Conservation (phyloP, 2,329 filamentous ascomycete species). For the Bipolaris zeicola region DNA sequence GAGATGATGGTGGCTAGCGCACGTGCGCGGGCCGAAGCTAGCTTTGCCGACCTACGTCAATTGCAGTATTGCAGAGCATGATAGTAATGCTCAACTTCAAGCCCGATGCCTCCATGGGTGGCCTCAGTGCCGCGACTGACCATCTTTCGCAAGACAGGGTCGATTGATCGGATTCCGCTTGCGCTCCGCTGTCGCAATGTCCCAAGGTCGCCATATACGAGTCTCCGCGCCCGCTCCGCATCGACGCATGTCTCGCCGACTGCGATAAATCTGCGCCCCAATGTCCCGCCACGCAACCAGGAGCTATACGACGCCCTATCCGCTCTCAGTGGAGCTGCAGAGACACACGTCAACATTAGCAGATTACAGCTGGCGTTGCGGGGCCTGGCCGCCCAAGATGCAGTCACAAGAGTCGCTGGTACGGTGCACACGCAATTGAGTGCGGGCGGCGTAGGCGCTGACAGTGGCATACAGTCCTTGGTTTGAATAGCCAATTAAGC, state of each 20-base stretch:
- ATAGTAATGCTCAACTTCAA: conserved; percentile 36
- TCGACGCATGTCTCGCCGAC: conserved; percentile 57
- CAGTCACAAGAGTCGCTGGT: conserved; percentile 63
- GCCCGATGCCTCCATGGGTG: conserved; percentile 52
- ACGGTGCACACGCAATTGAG: conserved; percentile 29
- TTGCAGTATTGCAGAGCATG: conserved; percentile 23
- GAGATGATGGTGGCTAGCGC: conserved; percentile 4
- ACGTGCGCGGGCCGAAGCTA: conserved; percentile 34
- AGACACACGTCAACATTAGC: conserved; percentile 69
- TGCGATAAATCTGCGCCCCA: conserved; percentile 59
- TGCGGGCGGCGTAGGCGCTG: conserved; percentile 8
- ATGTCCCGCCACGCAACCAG: conserved; percentile 58
- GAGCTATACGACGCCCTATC: conserved; percentile 66
- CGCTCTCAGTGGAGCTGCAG: conserved; percentile 65
- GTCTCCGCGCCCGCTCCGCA: conserved; percentile 40
- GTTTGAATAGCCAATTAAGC: conserved; percentile 56
- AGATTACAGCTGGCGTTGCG: conserved; percentile 73
- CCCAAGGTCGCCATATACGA: conserved; percentile 15
- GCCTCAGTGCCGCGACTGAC: conserved; percentile 43
- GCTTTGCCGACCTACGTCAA: conserved; percentile 32
- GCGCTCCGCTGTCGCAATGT: conserved; percentile 37
- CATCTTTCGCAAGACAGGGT: conserved; percentile 30
- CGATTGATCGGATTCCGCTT: conserved; percentile 33
- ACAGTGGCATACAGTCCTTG: conserved; percentile 52
- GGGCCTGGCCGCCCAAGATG: conserved; percentile 62